Conservation (phyloP, 2,329 filamentous ascomycete species). For the Aureobasidium melanogenum region DNA sequence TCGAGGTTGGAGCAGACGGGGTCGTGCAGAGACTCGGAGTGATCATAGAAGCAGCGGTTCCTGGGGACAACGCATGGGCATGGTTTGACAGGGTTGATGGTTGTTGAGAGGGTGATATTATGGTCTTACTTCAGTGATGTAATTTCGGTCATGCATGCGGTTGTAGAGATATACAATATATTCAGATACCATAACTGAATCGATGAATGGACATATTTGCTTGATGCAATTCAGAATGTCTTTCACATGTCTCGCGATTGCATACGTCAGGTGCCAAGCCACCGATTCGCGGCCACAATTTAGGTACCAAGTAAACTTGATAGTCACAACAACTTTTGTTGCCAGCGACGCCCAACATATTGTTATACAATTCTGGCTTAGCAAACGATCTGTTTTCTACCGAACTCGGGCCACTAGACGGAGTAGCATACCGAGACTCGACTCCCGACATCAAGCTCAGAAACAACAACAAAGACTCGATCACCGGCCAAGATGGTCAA, state of each 20-base stretch:
- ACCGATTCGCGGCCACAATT: neutral
- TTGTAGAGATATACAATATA: neutral
- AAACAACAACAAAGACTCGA: neutral
- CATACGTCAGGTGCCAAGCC: constrained; percentile 3
- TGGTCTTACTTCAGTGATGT: neutral
- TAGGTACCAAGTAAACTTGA: neutral
- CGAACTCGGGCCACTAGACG: neutral
- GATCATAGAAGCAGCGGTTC: constrained; percentile 5
- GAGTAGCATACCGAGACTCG: neutral
- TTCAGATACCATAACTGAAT: no score
- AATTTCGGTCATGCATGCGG: neutral
- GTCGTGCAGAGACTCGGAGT: constrained; percentile 10
- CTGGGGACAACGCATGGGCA: constrained; percentile 11
- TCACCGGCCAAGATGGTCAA: constrained; percentile 14
- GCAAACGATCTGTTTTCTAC: neutral
- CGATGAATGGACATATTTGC: neutral
- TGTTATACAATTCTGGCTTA: neutral
- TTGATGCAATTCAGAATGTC: neutral
- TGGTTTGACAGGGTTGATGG: constrained; percentile 3
- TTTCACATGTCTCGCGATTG: neutral
- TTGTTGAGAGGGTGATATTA: neutral
- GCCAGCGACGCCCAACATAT: neutral
- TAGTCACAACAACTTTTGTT: neutral
- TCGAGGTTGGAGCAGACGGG: constrained; percentile 14
- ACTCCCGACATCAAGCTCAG: neutral